These are phyloP conservation scores for Collybia sp. DNA, from an alignment of 768 basidiomycete species.

Conservation along the genomic window DNA sequence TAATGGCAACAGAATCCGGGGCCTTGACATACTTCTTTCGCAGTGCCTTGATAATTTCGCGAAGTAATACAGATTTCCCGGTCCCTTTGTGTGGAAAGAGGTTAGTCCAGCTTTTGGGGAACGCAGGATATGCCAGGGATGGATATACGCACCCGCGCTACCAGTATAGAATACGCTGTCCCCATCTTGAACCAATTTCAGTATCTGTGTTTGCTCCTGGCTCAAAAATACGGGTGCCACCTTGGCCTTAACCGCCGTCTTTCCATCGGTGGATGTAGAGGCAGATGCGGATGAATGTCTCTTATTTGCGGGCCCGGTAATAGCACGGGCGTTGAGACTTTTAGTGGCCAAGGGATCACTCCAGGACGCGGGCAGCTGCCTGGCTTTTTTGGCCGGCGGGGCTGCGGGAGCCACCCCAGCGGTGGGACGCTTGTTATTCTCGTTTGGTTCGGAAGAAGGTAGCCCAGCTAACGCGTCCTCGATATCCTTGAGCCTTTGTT, in stretches of 20 bases:
- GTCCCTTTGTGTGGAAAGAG: slow-evolving; percentile 56
- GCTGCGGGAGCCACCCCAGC: slow-evolving; percentile 15
- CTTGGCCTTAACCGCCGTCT: slow-evolving; percentile 21
- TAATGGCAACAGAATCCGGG: slow-evolving; percentile 81
- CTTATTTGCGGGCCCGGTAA: slow-evolving; percentile 6
- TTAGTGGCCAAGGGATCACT: slow-evolving; percentile 29
- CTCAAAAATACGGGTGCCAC: slow-evolving; percentile 60
- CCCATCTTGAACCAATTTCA: slow-evolving; percentile 69
- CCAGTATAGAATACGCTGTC: slow-evolving; percentile 94
- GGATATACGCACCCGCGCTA: slow-evolving; percentile 72
- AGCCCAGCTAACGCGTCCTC: slow-evolving; percentile 46
- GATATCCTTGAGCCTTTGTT: slow-evolving; percentile 51
- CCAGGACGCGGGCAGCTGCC: slow-evolving; percentile 53
- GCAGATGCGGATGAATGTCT: slow-evolving; percentile 5
- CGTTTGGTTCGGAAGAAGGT: slow-evolving; percentile 11
- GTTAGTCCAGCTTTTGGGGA: slow-evolving; percentile 1
- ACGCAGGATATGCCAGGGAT: slow-evolving; percentile 3
- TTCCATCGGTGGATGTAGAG: slow-evolving; percentile 7
- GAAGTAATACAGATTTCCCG: slow-evolving; percentile 91
- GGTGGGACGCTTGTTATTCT: slow-evolving; percentile 35
- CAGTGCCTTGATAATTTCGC: slow-evolving; percentile 83
- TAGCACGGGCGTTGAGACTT: slow-evolving; percentile 17
- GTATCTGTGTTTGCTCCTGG: slow-evolving; percentile 80
- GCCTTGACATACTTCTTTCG: slow-evolving; percentile 46
- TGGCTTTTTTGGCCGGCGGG: slow-evolving; percentile 43